Evolutionary conservation across 192 early-diverging fungal species (phyloP).

Genomic region (Coemansia sp.): DNA sequence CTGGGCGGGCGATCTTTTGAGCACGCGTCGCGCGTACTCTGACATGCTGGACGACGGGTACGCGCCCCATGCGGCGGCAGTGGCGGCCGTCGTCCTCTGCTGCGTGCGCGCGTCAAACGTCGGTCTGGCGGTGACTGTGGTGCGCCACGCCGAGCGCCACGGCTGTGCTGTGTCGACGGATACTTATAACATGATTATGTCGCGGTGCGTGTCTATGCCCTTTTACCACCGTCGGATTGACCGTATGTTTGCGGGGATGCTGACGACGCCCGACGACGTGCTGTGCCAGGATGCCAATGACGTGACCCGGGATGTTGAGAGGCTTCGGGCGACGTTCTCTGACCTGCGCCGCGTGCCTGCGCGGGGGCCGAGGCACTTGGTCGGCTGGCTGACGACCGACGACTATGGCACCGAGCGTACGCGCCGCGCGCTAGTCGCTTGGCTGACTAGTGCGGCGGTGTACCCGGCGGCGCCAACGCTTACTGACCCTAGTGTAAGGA

Average conservation of each 20-base stretch:
- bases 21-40: slow-evolving; percentile 39
- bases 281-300: slow-evolving; percentile 8
- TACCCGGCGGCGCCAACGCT: slow-evolving; percentile 31
- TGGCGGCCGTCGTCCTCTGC: slow-evolving; percentile 27
- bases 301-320: not conserved
- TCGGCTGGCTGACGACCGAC: not conserved
- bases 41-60: slow-evolving; percentile 43
- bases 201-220: not conserved
- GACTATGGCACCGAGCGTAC: not conserved
- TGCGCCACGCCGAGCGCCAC: slow-evolving; percentile 31
- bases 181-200: slow-evolving; percentile 34
- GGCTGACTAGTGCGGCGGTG: slow-evolving; percentile 35
- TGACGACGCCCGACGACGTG: slow-evolving; percentile 14
- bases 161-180: slow-evolving; percentile 13
- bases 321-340: not conserved
- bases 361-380: not conserved
- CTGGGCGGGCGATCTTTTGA: slow-evolving; percentile 19
- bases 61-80: slow-evolving; percentile 15
- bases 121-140: slow-evolving; percentile 21
- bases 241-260: slow-evolving; percentile 24
- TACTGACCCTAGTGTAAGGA: slow-evolving; percentile 2
- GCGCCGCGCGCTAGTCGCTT: slow-evolving; percentile 20
- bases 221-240: not conserved
- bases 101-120: slow-evolving; percentile 22
- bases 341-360: not conserved